Base-by-base conservation (phyloP, 139 green algal species). In the Eudorina sp. region DNA sequence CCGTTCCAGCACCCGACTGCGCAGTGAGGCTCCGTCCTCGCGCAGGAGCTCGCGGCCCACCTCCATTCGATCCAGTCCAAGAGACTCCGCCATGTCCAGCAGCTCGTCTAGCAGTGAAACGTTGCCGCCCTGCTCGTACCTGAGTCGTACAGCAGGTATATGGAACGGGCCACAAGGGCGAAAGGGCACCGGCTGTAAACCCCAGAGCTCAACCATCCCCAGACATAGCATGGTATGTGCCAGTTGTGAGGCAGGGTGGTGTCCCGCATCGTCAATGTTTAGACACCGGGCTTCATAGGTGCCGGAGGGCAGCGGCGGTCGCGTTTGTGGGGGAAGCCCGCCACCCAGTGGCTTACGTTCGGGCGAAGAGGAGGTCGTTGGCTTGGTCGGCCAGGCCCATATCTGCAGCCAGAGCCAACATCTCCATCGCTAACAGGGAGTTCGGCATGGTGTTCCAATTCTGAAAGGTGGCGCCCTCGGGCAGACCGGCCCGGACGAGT, bases 91-190 rank as follows among this genome's bases (percentile, higher is more conserved):
- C 0, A 78, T 53, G 31, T 66, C 81, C 45, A 78, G 62, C 60
- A 87, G 81, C 81, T 87, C 62, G 19, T 36, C 81, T n/a, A 78
- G 46, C 14, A 68, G 45, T 0, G 45, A 68, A 7, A 87, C 45
- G 66, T 87, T 87, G 60, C 45, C 81, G n/a, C 81, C 81, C 64
- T 66, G 41, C 81, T 87, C 81, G 45, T 87, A 87, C 34, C 81
- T 87, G 81, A 6, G 16, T 27, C 66, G 38, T 8, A 75, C 34
- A 46, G n/a, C n/a, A n/a, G 66, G 66, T 7, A 48, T 31, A 36
- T 70, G 21, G 23, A 11, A 36, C 25, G 16, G 60, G 21, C 29
- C 25, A 41, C 29, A 38, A 41, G 18, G 72, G 13, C 41, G 41
- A 48, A 62, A 21, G 3, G 23, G n/a, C n/a, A n/a, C n/a, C n/a